Percentiles rank a stretch among this genome's conserved stretches.
Evolutionary conservation across 768 basidiomycete genomes (phyloP).

Genomic region (Suillus ampliporus): DNA sequence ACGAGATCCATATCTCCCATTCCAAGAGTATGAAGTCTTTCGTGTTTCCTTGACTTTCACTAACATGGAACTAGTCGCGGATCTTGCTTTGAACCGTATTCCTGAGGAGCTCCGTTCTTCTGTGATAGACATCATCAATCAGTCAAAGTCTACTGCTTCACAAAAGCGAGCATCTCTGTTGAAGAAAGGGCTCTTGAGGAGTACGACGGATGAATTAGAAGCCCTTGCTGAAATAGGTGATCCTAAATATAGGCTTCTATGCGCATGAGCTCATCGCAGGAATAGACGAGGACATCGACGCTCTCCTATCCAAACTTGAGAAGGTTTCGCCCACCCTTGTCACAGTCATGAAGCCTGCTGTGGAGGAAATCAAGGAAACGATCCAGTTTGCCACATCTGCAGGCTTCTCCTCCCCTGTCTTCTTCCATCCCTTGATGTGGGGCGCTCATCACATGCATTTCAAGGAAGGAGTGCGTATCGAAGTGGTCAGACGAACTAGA

Average conservation of each 20-base stretch:
- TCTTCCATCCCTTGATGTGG: slow-evolving; percentile 78
- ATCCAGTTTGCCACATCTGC: slow-evolving; percentile 63
- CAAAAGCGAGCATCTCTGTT: slow-evolving; percentile 74
- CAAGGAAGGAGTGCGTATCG: slow-evolving; percentile 76
- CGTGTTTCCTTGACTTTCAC: not conserved
- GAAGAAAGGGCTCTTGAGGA: slow-evolving; percentile 72
- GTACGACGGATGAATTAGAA: slow-evolving; percentile 77
- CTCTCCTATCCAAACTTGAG: slow-evolving; percentile 59
- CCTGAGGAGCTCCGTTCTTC: slow-evolving; percentile 59
- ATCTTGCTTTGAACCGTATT: slow-evolving; percentile 64
- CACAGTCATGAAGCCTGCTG: slow-evolving; percentile 50
- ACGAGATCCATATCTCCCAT: slow-evolving; percentile 83
- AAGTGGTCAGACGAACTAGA: slow-evolving; percentile 72
- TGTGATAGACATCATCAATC: slow-evolving; percentile 68
- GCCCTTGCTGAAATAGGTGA: slow-evolving; percentile 65
- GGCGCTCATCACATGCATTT: slow-evolving; percentile 68
- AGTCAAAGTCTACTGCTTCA: slow-evolving; percentile 64
- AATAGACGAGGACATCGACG: slow-evolving; percentile 70
- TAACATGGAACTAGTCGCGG: slow-evolving; percentile 58
- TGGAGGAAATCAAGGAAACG: slow-evolving; percentile 68
- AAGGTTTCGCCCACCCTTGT: slow-evolving; percentile 61
- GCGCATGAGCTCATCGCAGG: slow-evolving; percentile 7
- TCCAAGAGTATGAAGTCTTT: slow-evolving; percentile 59
- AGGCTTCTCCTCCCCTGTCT: slow-evolving; percentile 66
- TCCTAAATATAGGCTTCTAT: slow-evolving; percentile 18